Percentiles rank a stretch among this genome's conserved stretches.
Conservation (phyloP, 495 filamentous ascomycete genomes). For the Lasiosphaeriaceae sp. region DNA sequence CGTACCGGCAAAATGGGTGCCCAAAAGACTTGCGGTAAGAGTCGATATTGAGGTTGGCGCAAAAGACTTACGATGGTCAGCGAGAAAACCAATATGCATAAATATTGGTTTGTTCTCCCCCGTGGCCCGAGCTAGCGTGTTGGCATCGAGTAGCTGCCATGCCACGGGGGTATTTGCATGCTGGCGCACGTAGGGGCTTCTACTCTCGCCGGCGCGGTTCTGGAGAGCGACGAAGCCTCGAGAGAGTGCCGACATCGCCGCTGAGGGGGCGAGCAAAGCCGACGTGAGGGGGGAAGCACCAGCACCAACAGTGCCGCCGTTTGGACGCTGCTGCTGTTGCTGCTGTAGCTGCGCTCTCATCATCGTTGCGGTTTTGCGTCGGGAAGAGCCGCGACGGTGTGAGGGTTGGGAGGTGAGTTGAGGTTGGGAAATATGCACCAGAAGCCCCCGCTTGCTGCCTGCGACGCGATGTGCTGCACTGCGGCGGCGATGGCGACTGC, state of each 20-base stretch:
- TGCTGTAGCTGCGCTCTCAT: slow-evolving; percentile 25
- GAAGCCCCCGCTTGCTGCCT: no score
- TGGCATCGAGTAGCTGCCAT: slow-evolving; percentile 86
- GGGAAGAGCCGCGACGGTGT: no score
- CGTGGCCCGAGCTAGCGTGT: slow-evolving; percentile 71
- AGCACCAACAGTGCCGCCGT: not conserved
- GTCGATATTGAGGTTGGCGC: not conserved
- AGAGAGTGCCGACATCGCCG: not conserved
- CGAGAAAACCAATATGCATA: slow-evolving; percentile 91
- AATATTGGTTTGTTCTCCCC: slow-evolving; percentile 83
- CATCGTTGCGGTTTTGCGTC: slow-evolving; percentile 13
- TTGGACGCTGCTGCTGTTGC: slow-evolving; percentile 13
- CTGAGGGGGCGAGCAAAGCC: not conserved
- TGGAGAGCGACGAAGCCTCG: slow-evolving; percentile 35
- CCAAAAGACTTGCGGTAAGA: no score
- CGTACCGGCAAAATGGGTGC: not conserved
- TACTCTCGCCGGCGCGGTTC: slow-evolving; percentile 71
- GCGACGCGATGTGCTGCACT: no score
- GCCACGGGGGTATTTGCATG: slow-evolving; percentile 84
- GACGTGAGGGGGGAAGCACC: not conserved
- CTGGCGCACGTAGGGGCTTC: slow-evolving; percentile 77
- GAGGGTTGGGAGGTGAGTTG: no score
- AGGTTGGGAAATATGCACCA: no score
- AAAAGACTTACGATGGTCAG: slow-evolving; percentile 77
- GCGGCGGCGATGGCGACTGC: no score